Evolutionary conservation across 2,329 filamentous ascomycete species (phyloP).

Genomic region (Ambrosiella beaveri): DNA sequence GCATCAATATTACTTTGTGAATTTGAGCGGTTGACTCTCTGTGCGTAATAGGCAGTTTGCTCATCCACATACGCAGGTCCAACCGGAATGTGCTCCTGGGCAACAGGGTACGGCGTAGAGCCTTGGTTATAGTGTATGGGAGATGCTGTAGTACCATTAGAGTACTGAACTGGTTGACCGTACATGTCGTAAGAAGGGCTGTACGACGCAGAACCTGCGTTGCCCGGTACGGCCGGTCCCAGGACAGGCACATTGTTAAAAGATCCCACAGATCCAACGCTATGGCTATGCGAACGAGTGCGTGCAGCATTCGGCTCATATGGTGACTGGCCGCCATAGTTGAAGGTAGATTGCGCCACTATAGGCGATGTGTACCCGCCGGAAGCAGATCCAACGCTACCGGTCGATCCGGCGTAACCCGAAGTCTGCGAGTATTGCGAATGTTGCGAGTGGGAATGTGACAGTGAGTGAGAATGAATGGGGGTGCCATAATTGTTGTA

Average conservation of each 20-base stretch:
- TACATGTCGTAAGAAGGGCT: slow-evolving; percentile 3
- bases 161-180: background rate
- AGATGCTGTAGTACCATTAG: background rate
- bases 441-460: slow-evolving; percentile 9
- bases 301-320: background rate
- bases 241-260: slow-evolving; percentile 1
- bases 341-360: slow-evolving; percentile 2
- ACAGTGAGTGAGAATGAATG: slow-evolving; percentile 15
- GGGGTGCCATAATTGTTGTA: slow-evolving; percentile 27
- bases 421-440: slow-evolving; percentile 1
- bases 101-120: background rate
- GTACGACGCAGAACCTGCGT: slow-evolving; percentile 2
- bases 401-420: slow-evolving; percentile 4
- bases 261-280: background rate
- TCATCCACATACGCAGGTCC: slow-evolving; percentile 31
- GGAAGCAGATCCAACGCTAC: slow-evolving; percentile 15
- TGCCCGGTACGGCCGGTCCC: background rate
- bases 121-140: background rate
- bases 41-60: slow-evolving; percentile 21
- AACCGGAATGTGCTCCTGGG: slow-evolving; percentile 23
- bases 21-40: slow-evolving; percentile 29
- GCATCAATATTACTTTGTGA: slow-evolving; percentile 23
- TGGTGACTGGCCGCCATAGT: background rate
- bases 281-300: slow-evolving; percentile 5
- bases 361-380: slow-evolving; percentile 12